These are phyloP conservation scores for Epichloe aotearoae DNA, from an alignment of 2,329 filamentous ascomycete genomes.

Conservation along the genomic window DNA sequence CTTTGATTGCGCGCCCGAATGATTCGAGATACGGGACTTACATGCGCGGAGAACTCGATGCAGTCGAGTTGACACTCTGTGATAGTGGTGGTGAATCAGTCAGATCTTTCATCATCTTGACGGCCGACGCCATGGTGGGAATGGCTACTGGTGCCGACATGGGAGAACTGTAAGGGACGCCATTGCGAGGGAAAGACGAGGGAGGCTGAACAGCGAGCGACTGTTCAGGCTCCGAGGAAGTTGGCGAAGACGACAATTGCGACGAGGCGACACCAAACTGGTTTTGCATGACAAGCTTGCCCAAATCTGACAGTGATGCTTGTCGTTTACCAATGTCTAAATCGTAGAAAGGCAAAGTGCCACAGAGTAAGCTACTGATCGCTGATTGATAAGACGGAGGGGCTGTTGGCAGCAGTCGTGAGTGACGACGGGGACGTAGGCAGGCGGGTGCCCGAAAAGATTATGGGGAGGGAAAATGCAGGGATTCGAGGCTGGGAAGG, in stretches of 20 bases:
- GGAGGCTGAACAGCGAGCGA: constrained; percentile 20
- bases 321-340: constrained; percentile 21
- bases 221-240: constrained; percentile 18
- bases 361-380: constrained; percentile 7
- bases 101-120: constrained; percentile 29
- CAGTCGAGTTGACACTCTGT: constrained; percentile 44
- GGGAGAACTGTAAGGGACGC: constrained; percentile 11
- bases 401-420: constrained; percentile 1
- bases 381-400: constrained; percentile 4
- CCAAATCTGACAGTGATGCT: constrained; percentile 27
- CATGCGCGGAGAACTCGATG: constrained; percentile 45
- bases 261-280: constrained; percentile 22
- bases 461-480: neutral
- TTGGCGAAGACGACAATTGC: constrained; percentile 15
- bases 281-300: constrained; percentile 34
- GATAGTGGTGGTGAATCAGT: constrained; percentile 42
- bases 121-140: constrained; percentile 27
- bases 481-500: neutral
- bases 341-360: constrained; percentile 5
- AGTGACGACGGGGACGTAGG: neutral
- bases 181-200: constrained; percentile 19
- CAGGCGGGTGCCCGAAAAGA: neutral
- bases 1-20: neutral
- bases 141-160: constrained; percentile 13
- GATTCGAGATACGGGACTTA: constrained; percentile 21